Evolutionary conservation across 2,329 filamentous ascomycete genomes (phyloP), one percentile per base, ranked within the genome.

Genomic region (Gnomoniopsis smithogilvyi): DNA sequence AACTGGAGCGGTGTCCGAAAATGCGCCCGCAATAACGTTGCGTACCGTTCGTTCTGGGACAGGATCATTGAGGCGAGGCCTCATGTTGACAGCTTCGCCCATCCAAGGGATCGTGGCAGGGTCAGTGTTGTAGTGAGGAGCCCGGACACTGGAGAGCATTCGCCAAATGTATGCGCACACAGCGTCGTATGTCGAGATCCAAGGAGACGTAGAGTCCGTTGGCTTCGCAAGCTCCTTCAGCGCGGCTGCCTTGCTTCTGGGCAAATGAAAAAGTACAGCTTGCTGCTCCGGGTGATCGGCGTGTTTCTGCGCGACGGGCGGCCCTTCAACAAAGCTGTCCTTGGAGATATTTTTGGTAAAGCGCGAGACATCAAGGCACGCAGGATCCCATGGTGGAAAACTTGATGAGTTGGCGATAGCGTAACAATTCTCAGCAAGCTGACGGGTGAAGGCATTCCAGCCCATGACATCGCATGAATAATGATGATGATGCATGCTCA

Each of bases 151-250:
- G 2, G 73, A 69, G 0, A 78, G 57, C 3, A 66, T 66, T 2
- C 76, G 74, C 75, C 76, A 78, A 10, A 79, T 68, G 45, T 74
- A 73, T 11, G 76, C 76, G 1, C 69, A 68, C 57, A 74, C 71
- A n/a, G 76, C 75, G 52, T 79, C 77, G 61, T 78, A 79, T 2
- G 74, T 79, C 3, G 76, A 79, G 36, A 80, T 70, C 74, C 76
- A 78, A 11, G 74, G 72, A 1, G 51, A 65, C 0, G 74, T 75
- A 1, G n/a, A n/a, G n/a, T n/a, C n/a, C n/a, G n/a, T n/a, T n/a
- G n/a, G n/a, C n/a, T n/a, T n/a, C n/a, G n/a, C n/a, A n/a, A 72
- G 65, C 12, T 61, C 63, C 60, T 79, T 79, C 4, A 80, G 64
- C 51, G 71, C 64, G 0, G 70, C 70, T 0, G 73, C 73, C 58